Conservation (phyloP, 441 rosid genomes). For the Capsella rubella region DNA sequence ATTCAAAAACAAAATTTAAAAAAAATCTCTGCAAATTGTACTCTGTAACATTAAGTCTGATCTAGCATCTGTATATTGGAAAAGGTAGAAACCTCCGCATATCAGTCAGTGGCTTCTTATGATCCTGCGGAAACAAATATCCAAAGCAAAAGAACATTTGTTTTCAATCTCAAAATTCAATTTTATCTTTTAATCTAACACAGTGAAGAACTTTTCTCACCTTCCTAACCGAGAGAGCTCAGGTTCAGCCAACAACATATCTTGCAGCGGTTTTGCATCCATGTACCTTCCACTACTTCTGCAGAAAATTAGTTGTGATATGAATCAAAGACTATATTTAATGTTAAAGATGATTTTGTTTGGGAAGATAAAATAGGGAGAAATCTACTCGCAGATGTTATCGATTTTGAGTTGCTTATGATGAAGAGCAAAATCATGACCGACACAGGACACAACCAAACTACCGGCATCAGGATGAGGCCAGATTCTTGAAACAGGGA, state of each 20-base stretch:
- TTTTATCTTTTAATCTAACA: neutral
- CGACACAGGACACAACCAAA: conserved; percentile 77
- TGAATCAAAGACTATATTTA: conserved; percentile 2
- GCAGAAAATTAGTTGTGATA: conserved; percentile 13
- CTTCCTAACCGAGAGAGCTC: conserved; percentile 59
- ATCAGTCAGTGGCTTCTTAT: conserved; percentile 31
- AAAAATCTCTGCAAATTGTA: neutral
- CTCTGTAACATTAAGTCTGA: neutral
- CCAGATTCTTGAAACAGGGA: conserved; percentile 94
- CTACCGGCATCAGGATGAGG: conserved; percentile 97
- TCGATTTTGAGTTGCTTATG: conserved; percentile 70
- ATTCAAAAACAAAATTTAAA: neutral
- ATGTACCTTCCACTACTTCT: conserved; percentile 49
- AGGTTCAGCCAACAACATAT: conserved; percentile 74
- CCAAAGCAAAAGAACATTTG: neutral
- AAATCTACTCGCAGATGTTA: conserved; percentile 42
- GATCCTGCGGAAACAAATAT: conserved; percentile 31
- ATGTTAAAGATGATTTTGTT: neutral
- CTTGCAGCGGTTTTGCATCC: conserved; percentile 59
- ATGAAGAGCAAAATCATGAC: conserved; percentile 61
- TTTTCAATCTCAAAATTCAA: neutral
- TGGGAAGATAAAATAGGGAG: neutral
- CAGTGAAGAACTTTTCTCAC: conserved; percentile 24
- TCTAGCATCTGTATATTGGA: conserved; percentile 17
- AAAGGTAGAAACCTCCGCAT: neutral